A percentile compares a stretch with the other conserved stretches of the same genome.
These are phyloP conservation scores for Magnusiomyces suaveolens DNA, from an alignment of 1,139 yeast genomes.

Conservation along the genomic window DNA sequence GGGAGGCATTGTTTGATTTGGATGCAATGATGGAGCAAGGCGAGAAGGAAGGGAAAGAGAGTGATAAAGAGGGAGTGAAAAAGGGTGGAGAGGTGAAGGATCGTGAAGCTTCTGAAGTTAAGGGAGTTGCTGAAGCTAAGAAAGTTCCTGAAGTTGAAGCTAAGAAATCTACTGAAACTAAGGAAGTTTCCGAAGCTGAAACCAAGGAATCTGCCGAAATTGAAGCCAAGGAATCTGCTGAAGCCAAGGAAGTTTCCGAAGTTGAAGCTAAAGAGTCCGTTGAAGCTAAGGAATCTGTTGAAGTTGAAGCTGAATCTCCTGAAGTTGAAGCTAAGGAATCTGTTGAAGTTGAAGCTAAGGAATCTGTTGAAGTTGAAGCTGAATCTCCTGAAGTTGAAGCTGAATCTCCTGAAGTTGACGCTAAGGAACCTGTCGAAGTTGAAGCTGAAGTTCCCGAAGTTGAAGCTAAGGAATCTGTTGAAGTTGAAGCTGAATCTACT, in stretches of 20 bases:
- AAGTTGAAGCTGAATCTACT: slow-evolving; percentile 1
- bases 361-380: too few species aligned
- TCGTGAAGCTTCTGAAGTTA: background rate
- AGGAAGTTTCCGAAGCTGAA: slow-evolving; percentile 24
- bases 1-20: background rate
- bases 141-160: slow-evolving; percentile 15
- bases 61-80: background rate
- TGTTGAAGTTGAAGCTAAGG: too few species aligned
- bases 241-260: slow-evolving; percentile 28
- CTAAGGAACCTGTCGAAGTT: too few species aligned
- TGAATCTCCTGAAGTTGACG: too few species aligned
- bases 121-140: background rate
- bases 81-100: background rate
- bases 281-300: too few species aligned
- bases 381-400: too few species aligned
- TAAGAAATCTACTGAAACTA: slow-evolving; percentile 41
- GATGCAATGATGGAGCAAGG: background rate
- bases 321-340: too few species aligned
- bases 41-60: background rate
- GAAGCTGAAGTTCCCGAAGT: slow-evolving; percentile 9
- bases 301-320: too few species aligned
- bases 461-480: slow-evolving; percentile 11
- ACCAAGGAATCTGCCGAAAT: slow-evolving; percentile 60
- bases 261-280: too few species aligned
- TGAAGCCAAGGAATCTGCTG: slow-evolving; percentile 59